Base-by-base conservation (phyloP, 1,139 yeast genomes). In the Cylindricascospora bacillispora region DNA sequence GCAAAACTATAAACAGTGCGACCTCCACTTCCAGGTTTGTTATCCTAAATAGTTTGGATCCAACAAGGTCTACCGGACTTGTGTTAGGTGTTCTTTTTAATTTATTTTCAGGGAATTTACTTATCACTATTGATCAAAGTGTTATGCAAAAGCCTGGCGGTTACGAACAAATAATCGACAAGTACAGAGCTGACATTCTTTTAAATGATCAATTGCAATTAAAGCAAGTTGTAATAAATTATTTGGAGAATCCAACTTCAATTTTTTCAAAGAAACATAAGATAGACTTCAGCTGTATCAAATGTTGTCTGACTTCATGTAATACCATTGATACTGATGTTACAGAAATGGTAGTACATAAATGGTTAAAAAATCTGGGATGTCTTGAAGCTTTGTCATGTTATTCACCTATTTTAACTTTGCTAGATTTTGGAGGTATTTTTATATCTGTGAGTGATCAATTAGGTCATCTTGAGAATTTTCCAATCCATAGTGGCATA, bases 341-440 rank as follows among this genome's bases (percentile, higher is more conserved):
- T 43, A 75, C 85, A 46, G 93, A 83, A 44, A 75, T 89, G 48
- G 61, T 89, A 28, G 73, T 93, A n/a, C 92, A 85, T 43, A 67
- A 97, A 38, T 89, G 93, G 81, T 63, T 89, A 33, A 70, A 78
- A 38, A 97, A 97, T 3, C 58, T 89, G 35, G 98, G 98, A 0
- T 85, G 93, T 48, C 69, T 63, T 33, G 71, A 70, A 31, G 79
- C 93, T 0, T 69, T 79, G 25, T 73, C 74, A 35, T 82, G 86
- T 2, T 76, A 86, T 16, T 78, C 94, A 1, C 99, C 99, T 0
- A 70, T 92, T 66, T 62, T 92, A 27, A 81, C 95, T 0, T 59
- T 89, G 31, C 73, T 83, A 41, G 98, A 89, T 47, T 93, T 85
- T 48, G 98, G 98, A 20, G 99, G 99, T 2, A 82, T 89, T 74